Evolutionary conservation across 2,329 filamentous ascomycete genomes (phyloP).

Genomic region (Trichoderma sp.): DNA sequence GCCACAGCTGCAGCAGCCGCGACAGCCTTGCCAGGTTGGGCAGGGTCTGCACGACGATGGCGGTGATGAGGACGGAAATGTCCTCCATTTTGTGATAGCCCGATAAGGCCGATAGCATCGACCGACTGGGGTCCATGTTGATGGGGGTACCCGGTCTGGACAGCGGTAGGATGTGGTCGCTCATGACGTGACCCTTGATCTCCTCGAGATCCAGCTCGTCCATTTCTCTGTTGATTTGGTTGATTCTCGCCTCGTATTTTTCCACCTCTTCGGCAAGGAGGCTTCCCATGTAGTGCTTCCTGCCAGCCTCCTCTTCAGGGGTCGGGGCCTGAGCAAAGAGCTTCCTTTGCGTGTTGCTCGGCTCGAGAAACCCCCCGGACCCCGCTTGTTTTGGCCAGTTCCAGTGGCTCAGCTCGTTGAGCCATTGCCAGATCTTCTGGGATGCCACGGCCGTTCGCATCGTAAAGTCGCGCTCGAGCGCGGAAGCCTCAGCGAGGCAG

Average conservation of each 20-base stretch:
- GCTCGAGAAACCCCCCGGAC: constrained; percentile 58
- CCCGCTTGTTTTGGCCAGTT: constrained; percentile 55
- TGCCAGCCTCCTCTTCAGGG: constrained; percentile 33
- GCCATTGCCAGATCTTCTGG: constrained; percentile 72
- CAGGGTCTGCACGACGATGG: constrained; percentile 85
- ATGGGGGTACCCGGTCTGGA: constrained; percentile 45
- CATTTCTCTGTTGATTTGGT: constrained; percentile 71
- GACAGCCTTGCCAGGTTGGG: constrained; percentile 77
- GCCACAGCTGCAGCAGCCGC: constrained; percentile 76
- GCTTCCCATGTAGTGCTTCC: constrained; percentile 65
- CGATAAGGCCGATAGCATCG: constrained; percentile 47
- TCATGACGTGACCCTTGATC: constrained; percentile 83
- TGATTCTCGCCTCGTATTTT: constrained; percentile 71
- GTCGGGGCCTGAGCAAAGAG: constrained; percentile 37
- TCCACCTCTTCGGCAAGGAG: constrained; percentile 65
- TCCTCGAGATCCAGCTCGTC: constrained; percentile 77
- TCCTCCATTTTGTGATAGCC: constrained; percentile 78
- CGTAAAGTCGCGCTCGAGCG: constrained; percentile 70
- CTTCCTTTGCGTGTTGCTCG: constrained; percentile 47
- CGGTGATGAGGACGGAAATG: constrained; percentile 85
- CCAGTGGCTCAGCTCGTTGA: constrained; percentile 68
- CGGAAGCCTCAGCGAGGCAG: constrained; percentile 65
- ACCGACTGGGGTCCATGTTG: constrained; percentile 36
- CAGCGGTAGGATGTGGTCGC: constrained; percentile 70
- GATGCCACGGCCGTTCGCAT: constrained; percentile 70